Percentiles rank a stretch among this genome's conserved stretches.
phyloP scores from a whole-genome alignment of 768 basidiomycete genomes.

The Suillus plorans region DNA sequence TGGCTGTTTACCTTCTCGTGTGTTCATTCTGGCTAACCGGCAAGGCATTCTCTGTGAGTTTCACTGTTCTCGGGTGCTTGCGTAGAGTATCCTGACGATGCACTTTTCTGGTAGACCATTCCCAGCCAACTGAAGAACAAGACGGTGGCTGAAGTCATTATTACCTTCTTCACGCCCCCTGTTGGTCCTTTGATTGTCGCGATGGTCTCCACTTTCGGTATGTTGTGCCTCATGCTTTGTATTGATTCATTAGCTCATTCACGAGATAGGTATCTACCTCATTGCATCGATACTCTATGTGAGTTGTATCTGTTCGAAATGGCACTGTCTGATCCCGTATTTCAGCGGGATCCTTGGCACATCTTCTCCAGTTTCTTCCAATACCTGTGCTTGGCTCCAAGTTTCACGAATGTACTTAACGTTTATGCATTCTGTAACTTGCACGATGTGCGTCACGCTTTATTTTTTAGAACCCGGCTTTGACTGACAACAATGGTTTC shows the following conservation, averaged over 20 bases:
- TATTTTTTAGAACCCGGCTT: neutral
- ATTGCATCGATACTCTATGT: slow-evolving; percentile 84
- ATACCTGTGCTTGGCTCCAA: slow-evolving; percentile 86
- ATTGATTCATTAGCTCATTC: slow-evolving; percentile 11
- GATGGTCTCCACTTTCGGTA: slow-evolving; percentile 85
- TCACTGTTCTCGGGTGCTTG: neutral
- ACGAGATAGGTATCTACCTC: slow-evolving; percentile 67
- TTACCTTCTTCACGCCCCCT: slow-evolving; percentile 68
- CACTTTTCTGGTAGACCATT: slow-evolving; percentile 42
- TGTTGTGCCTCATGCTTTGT: slow-evolving; percentile 14
- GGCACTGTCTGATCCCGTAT: slow-evolving; percentile 10
- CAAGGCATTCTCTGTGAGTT: slow-evolving; percentile 69
- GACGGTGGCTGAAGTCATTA: slow-evolving; percentile 48
- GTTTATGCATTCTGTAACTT: slow-evolving; percentile 98
- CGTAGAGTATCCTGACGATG: slow-evolving; percentile 1
- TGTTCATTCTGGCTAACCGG: slow-evolving; percentile 86
- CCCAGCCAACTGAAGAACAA: slow-evolving; percentile 51
- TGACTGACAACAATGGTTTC: slow-evolving; percentile 7
- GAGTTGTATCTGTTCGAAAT: slow-evolving; percentile 30
- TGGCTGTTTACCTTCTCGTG: slow-evolving; percentile 81
- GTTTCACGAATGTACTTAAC: slow-evolving; percentile 93
- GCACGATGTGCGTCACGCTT: slow-evolving; percentile 63
- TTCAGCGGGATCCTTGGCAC: slow-evolving; percentile 94
- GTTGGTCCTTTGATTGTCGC: slow-evolving; percentile 84
- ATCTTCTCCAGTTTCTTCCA: slow-evolving; percentile 94